A percentile compares a stretch with the other conserved stretches of the same genome.
Evolutionary conservation across 305 asterid species (phyloP).

Genomic region (Fraxinus ornus): DNA sequence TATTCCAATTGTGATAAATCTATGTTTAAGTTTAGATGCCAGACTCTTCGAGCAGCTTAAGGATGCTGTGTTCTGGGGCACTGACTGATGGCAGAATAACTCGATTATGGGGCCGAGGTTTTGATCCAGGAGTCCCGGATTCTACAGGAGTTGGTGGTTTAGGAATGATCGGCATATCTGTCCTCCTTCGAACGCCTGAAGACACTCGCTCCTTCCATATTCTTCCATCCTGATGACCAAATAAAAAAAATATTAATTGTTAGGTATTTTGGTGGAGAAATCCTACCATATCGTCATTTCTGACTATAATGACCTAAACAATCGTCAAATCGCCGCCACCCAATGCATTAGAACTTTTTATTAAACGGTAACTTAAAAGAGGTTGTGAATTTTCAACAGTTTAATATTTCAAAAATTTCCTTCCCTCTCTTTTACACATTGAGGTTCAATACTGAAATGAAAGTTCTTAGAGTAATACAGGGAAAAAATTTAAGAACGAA

Average conservation of each 20-base stretch:
- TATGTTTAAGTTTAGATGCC: constrained; percentile 34
- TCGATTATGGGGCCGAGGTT: constrained; percentile 50
- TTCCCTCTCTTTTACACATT: background rate
- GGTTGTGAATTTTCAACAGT: background rate
- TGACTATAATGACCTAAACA: background rate
- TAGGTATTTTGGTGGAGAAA: background rate
- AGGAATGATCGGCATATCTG: constrained; percentile 46
- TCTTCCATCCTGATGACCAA: constrained; percentile 63
- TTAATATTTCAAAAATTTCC: background rate
- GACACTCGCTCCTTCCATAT: constrained; percentile 87
- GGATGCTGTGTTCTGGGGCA: constrained; percentile 75
- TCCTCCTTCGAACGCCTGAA: constrained; percentile 47
- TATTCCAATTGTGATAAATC: background rate
- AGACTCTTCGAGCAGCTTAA: constrained; percentile 74
- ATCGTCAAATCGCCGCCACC: background rate
- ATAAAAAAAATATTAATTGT: background rate
- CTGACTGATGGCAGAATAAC: constrained; percentile 69
- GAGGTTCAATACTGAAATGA: background rate
- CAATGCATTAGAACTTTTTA: background rate
- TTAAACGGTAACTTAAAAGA: background rate
- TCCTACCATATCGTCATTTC: background rate
- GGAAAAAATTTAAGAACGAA: background rate
- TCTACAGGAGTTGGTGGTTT: constrained; percentile 35
- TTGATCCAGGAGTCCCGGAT: constrained; percentile 40
- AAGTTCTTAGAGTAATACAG: background rate